Evolutionary conservation across 768 basidiomycete species (phyloP).

Genomic region (Lentinula detonsa): DNA sequence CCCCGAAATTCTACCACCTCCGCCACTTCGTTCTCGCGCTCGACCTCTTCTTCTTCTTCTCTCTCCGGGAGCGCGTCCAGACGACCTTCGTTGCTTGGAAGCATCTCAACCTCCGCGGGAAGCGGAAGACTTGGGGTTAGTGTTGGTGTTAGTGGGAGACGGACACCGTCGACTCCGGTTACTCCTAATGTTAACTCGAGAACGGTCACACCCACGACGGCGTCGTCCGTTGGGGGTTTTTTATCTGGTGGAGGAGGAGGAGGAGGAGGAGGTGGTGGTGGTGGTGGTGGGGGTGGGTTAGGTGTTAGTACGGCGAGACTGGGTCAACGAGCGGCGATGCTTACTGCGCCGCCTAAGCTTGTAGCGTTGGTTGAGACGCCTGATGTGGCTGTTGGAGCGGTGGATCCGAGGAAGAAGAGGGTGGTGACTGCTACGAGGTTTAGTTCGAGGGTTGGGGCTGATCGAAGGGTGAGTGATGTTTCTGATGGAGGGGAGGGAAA

Average conservation of each 20-base stretch:
- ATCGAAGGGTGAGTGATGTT: conserved; percentile 57
- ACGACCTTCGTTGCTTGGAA: neutral
- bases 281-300: conserved; percentile 11
- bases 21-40: conserved; percentile 41
- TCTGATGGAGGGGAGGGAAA: no score
- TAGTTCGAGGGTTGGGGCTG: conserved; percentile 76
- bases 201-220: conserved; percentile 31
- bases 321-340: conserved; percentile 59
- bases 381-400: conserved; percentile 84
- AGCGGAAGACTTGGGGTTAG: conserved; percentile 3
- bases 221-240: conserved; percentile 18
- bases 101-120: conserved; percentile 10
- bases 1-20: conserved; percentile 15
- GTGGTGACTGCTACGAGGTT: conserved; percentile 87
- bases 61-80: conserved; percentile 26
- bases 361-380: conserved; percentile 82
- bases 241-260: conserved; percentile 11
- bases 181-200: conserved; percentile 37
- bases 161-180: conserved; percentile 37
- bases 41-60: conserved; percentile 36
- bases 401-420: conserved; percentile 76
- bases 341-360: conserved; percentile 80
- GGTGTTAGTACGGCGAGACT: conserved; percentile 40
- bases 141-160: conserved; percentile 23
- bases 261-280: conserved; percentile 9